Base-by-base conservation (phyloP, 495 filamentous ascomycete species). In the Podospora didyma region DNA sequence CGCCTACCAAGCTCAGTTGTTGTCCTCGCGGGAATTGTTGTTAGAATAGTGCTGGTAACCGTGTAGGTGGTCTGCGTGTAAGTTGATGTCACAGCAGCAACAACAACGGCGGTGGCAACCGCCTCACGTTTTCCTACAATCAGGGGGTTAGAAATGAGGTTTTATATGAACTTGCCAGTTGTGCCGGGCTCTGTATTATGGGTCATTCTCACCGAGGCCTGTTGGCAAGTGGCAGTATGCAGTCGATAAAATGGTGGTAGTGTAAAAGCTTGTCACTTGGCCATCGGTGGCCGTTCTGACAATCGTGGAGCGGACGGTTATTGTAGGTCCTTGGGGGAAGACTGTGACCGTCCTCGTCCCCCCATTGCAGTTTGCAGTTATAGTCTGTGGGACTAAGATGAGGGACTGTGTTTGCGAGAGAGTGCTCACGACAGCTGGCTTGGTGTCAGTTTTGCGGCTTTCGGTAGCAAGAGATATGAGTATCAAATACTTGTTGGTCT, bases 11-110 rank as follows among this genome's bases (percentile, higher is more conserved):
- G 58, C 49, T 75, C 74, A 7, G 73, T 77, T 0, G 63, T 67
- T 1, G 72, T 75, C 45, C 51, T 51, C 3, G 62, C 66, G 1
- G 73, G 70, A 6, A 69, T 51, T 4, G 67, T 71, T 7, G 74
- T 75, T 19, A 64, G 49, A 5, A 57, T 51, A 0, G 71, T 75
- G 41, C 64, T 71, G 9, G 73, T 77, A 19, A 75, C 65, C 0
- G 74, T 77, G 34, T 60, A 68, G 16, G 73, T 77, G 16, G 74
- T 74, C 39, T 76, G 65, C 16, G 73, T 77, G 46, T 67, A 62
- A 0, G 74, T 74, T n/a, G 71, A 69, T 6, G 70, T 75, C 31
- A 68, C 67, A 2, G 68, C 62, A 7, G 62, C 69, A 39, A 60
- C 44, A 20, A 61, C 57, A 7, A n/a, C n/a, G n/a, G 48, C 56